These are phyloP conservation scores for Malassezia vespertilionis DNA, from an alignment of 1,284 basidiomycete genomes.

Conservation along the genomic window DNA sequence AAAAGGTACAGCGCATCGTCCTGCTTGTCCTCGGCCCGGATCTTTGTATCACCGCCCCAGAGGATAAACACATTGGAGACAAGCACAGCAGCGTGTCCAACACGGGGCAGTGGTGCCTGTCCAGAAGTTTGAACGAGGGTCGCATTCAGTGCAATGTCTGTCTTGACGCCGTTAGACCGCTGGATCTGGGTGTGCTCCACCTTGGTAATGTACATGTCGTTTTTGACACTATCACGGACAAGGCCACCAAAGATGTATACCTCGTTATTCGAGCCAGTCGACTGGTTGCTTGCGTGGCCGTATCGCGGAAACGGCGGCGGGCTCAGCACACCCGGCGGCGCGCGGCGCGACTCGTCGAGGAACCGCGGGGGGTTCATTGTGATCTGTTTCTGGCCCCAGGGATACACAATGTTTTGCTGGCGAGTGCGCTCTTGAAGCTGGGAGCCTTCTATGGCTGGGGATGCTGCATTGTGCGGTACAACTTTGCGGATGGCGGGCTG, in stretches of 20 bases:
- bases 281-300: constrained; percentile 84
- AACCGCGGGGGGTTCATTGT: constrained; percentile 45
- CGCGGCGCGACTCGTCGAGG: constrained; percentile 41
- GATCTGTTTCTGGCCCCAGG: constrained; percentile 43
- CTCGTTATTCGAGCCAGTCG: constrained; percentile 64
- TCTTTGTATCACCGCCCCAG: constrained; percentile 90
- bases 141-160: constrained; percentile 52
- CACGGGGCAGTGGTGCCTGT: constrained; percentile 75
- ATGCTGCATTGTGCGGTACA: too few relatives aligned
- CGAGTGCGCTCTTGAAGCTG: constrained; percentile 10
- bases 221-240: constrained; percentile 77
- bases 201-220: constrained; percentile 66
- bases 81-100: constrained; percentile 89
- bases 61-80: constrained; percentile 92
- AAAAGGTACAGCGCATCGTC: constrained; percentile 92
- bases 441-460: too few relatives aligned
- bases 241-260: constrained; percentile 95
- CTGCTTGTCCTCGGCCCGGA: constrained; percentile 64
- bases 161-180: constrained; percentile 49
- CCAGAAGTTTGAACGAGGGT: constrained; percentile 60
- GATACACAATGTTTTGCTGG: constrained; percentile 37
- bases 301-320: constrained; percentile 82
- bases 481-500: too few relatives aligned
- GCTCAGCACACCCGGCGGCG: constrained; percentile 41
- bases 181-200: constrained; percentile 56